These are phyloP conservation scores for Senna tora DNA, from an alignment of 306 rosid genomes.

Conservation along the genomic window DNA sequence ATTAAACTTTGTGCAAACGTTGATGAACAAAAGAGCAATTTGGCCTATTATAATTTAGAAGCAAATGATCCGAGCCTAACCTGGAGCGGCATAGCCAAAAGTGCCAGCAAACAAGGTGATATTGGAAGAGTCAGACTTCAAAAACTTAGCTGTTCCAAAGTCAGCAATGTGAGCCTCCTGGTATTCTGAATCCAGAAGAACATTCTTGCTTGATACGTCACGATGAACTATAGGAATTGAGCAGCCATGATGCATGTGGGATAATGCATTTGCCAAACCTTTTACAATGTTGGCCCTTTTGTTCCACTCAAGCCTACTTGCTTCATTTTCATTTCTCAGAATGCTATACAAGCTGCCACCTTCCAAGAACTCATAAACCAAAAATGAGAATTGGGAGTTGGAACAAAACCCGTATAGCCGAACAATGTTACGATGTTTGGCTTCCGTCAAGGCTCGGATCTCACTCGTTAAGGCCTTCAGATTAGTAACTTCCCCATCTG, in stretches of 20 bases:
- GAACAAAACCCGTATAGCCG: not conserved
- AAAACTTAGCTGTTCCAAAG: conserved; percentile 30
- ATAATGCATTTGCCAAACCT: not conserved
- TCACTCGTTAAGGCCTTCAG: not conserved
- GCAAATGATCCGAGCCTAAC: not conserved
- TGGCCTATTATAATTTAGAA: too few species aligned
- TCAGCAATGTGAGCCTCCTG: conserved; percentile 28
- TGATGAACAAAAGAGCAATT: too few species aligned
- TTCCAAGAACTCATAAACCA: not conserved
- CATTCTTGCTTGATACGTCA: conserved; percentile 22
- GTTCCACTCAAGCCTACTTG: not conserved
- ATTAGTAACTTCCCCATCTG: not conserved
- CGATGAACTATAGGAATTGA: conserved; percentile 31
- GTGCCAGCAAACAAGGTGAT: conserved; percentile 31
- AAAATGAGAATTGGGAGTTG: not conserved
- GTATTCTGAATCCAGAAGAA: conserved; percentile 29
- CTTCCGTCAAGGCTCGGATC: not conserved
- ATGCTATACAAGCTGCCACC: not conserved
- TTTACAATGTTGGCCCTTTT: not conserved
- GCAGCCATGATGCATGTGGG: not conserved
- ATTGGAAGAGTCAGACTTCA: conserved; percentile 22
- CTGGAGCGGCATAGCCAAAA: conserved; percentile 38
- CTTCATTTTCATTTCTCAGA: not conserved
- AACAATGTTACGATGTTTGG: not conserved
- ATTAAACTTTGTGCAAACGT: too few species aligned